phyloP scores from a whole-genome alignment of 2,329 filamentous ascomycete species.

The Stagonosporopsis chrysanthemi region DNA sequence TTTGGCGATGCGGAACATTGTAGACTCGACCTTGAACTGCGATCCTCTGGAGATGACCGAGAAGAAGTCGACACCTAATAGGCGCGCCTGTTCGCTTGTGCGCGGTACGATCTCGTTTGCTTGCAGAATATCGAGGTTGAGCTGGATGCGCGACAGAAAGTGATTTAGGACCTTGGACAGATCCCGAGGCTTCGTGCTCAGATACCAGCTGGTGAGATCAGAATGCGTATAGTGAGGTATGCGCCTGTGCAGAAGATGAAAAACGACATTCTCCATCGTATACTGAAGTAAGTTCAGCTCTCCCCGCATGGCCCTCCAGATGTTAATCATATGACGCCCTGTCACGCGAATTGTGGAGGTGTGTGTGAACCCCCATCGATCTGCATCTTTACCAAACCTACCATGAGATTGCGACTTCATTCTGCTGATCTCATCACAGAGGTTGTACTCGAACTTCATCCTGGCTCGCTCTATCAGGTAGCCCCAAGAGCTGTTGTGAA shows the following conservation, averaged over 20 bases:
- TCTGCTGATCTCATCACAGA: slow-evolving; percentile 90
- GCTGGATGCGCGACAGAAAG: slow-evolving; percentile 75
- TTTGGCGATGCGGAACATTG: slow-evolving; percentile 98
- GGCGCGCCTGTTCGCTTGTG: slow-evolving; percentile 91
- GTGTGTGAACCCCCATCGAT: slow-evolving; percentile 92
- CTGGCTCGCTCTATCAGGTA: slow-evolving; percentile 91
- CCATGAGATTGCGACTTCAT: slow-evolving; percentile 86
- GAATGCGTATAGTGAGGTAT: slow-evolving; percentile 87
- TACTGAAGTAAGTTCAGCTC: slow-evolving; percentile 93
- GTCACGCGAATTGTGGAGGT: slow-evolving; percentile 93
- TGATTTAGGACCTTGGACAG: slow-evolving; percentile 79
- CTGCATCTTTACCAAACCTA: slow-evolving; percentile 83
- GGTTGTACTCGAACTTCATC: slow-evolving; percentile 84
- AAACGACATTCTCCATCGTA: slow-evolving; percentile 94
- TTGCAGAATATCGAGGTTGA: slow-evolving; percentile 91
- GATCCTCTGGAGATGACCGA: slow-evolving; percentile 94
- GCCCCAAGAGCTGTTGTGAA: slow-evolving; percentile 93
- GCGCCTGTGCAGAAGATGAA: slow-evolving; percentile 84
- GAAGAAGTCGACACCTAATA: slow-evolving; percentile 95
- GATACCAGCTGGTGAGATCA: slow-evolving; percentile 84
- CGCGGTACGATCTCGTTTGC: slow-evolving; percentile 86
- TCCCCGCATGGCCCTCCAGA: slow-evolving; percentile 95
- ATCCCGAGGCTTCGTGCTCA: slow-evolving; percentile 70
- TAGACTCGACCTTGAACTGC: slow-evolving; percentile 97
- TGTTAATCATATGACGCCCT: slow-evolving; percentile 93